Base-by-base conservation (phyloP, 306 rosid genomes). In the Alnus glutinosa region DNA sequence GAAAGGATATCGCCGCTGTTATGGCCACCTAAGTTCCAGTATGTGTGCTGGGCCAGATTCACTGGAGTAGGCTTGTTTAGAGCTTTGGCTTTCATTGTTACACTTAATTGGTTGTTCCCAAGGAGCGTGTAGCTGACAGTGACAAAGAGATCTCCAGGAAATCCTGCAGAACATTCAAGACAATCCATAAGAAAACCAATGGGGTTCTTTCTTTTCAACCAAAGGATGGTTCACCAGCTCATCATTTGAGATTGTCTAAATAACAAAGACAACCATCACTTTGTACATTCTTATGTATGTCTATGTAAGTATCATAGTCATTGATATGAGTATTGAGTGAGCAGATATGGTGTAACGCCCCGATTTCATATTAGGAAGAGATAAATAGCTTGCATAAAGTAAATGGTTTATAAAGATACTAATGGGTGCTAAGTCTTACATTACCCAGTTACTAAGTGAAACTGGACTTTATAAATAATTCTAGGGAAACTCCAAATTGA, bases 31-130 rank as follows among this genome's bases (percentile, higher is more conserved):
- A 94, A 83, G 89, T 91, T 94, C 98, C 98, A 94, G 54, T 88
- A 94, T 1, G 89, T 81, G 59, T 92, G 98, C 77, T 91, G 90
- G 2, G 91, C 95, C 19, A 94, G 81, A 82, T 87, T 94, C 78
- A 94, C 95, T 2, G 98, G 98, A 2, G 97, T 94, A 3, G 94
- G 83, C 83, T 92, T 94, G 92, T 92, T 89, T 4, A 94, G 85
- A 32, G 97, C 94, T 83, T 78, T 86, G 34, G 95, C 97, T 81
- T 80, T 81, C 97, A 94, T 87, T 9, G 72, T 57, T 36, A 92
- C 73, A 1, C 74, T 79, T 88, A 92, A 69, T 64, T 83, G 55
- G 68, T 81, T 78, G 78, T 86, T 73, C 32, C 85, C 89, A 1
- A 73, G 4, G 42, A 94, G 84, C 44, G 84, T 74, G 81, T 94